Evolutionary conservation across 2,329 filamentous ascomycete species (phyloP), one percentile per base, ranked within the genome.

Genomic region (Myriosclerotinia duriaeana): DNA sequence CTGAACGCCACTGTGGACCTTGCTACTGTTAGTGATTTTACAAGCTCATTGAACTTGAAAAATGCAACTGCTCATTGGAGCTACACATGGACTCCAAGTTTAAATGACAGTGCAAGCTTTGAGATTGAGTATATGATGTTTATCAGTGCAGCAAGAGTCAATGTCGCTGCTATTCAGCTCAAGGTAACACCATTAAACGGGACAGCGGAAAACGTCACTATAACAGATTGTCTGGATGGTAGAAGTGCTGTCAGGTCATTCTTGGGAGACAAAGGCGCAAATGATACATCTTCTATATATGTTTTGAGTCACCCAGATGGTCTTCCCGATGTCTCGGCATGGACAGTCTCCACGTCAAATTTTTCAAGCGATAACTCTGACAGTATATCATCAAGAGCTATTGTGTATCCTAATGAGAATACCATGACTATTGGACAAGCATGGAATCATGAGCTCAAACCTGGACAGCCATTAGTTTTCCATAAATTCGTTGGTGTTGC

Each of bases 401-500:
- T 64, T 6, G 60, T 53, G 7, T 53, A 59, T 22, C 72, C 80
- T 17, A 80, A 83, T 22, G 74, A 74, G 2, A 88, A 89, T 69
- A 78, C 79, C 6, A 89, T 88, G 0, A 87, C 87, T 0, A 83
- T 89, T 70, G 85, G 85, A 3, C 85, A 89, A 69, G 79, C 82
- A 17, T 80, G 85, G 59, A 73, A 78, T 22, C 78, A 87, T 9
- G 76, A 77, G 1, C 78, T 90, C 12, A 75, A 75, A 17, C 81
- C 82, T 1, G 83, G 83, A 0, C 72, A 83, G 68, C 80, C 81
- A 0, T 78, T 83, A 7, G 83, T 79, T 1, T 74, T 91, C 40
- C 82, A 80, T 30, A 90, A 90, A 70, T 89, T 82, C 69, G 79
- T 90, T 34, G 87, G 88, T 42, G 81, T 80, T 61, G 87, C 87